Evolutionary conservation across 176 grass and related monocot genomes (phyloP), one percentile per base, ranked within the genome.

Genomic region (Panicum miliaceum): DNA sequence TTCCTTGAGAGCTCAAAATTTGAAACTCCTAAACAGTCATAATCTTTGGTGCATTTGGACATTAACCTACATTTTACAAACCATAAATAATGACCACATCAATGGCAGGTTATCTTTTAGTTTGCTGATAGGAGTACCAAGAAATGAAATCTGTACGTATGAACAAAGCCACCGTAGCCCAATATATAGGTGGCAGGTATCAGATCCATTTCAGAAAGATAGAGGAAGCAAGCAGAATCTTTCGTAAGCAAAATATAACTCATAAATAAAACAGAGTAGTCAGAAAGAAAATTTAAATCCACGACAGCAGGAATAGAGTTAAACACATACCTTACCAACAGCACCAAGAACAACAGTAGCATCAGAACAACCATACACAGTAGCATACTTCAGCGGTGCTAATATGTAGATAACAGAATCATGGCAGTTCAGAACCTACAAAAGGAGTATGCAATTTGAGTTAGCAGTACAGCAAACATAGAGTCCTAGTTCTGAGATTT

Each of bases 381-480:
- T 94, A 82, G 92, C 92, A 92, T 92, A 92, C 52, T 81, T 94
- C 75, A 94, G 61, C 1, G 96, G 96, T 86, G 96, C 93, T 73
- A 98, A 84, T 74, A 99, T 89, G 90, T 96, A 96, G 83, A 99
- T 99, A 67, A 90, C 91, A 53, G 97, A 96, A 85, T 99, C 97
- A 86, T 99, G 93, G 82, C 97, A 96, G 84, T 99, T 96, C 70
- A 99, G 85, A 84, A 99, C 93, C 97, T 99, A 59, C 56, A 93
- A 64, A 85, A 83, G 14, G 20, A 84, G 22, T 46, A 42, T 64
- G 60, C 29, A 76, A 1, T 51, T 67, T 34, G 40, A 53, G 64
- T 68, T 81, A 78, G 16, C 45, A 81, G 74, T 29, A 64, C n/a
- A 52, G 8, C 15, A 50, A 76, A 45, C 29, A 26, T 16, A 11